Evolutionary conservation across 1,139 yeast species (phyloP).

Genomic region (Pichia sp.): DNA sequence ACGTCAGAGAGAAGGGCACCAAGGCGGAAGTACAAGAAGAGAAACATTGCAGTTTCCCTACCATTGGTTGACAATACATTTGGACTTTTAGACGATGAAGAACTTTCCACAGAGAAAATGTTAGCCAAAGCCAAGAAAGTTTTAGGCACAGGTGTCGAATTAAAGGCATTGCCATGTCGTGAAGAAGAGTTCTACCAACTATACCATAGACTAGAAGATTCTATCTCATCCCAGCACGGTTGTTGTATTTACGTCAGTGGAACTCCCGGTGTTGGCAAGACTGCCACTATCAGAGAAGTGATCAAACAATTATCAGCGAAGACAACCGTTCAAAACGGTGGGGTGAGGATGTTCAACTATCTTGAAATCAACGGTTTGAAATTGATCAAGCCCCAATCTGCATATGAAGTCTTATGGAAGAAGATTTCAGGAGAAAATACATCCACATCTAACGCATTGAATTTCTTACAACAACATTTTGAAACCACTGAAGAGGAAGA

Average conservation of each 20-base stretch:
- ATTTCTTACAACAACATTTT: slow-evolving; percentile 54
- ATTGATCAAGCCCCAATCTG: slow-evolving; percentile 76
- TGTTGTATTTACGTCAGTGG: slow-evolving; percentile 91
- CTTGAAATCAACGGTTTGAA: slow-evolving; percentile 92
- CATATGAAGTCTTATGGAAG: slow-evolving; percentile 84
- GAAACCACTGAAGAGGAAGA: slow-evolving; percentile 9
- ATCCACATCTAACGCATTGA: slow-evolving; percentile 62
- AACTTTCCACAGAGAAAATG: slow-evolving; percentile 26
- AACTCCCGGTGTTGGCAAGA: slow-evolving; percentile 98
- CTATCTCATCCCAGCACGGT: slow-evolving; percentile 72
- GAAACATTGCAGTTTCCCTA: slow-evolving; percentile 12
- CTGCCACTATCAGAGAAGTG: slow-evolving; percentile 90
- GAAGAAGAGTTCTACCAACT: slow-evolving; percentile 82
- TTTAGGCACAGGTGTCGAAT: slow-evolving; percentile 63
- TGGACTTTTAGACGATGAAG: slow-evolving; percentile 15
- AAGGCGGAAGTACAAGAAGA: slow-evolving; percentile 23
- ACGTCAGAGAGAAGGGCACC: slow-evolving; percentile 27
- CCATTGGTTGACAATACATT: slow-evolving; percentile 20
- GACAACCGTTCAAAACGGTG: slow-evolving; percentile 39
- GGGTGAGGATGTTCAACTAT: slow-evolving; percentile 62
- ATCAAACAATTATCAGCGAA: slow-evolving; percentile 55
- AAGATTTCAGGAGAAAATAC: slow-evolving; percentile 63
- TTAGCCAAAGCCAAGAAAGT: slow-evolving; percentile 56
- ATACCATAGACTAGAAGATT: slow-evolving; percentile 68
- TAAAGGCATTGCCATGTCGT: slow-evolving; percentile 78